A percentile compares a stretch with the other conserved stretches of the same genome.
Conservation (phyloP, 2,329 filamentous ascomycete genomes). For the Pestalotiopsis fici region DNA sequence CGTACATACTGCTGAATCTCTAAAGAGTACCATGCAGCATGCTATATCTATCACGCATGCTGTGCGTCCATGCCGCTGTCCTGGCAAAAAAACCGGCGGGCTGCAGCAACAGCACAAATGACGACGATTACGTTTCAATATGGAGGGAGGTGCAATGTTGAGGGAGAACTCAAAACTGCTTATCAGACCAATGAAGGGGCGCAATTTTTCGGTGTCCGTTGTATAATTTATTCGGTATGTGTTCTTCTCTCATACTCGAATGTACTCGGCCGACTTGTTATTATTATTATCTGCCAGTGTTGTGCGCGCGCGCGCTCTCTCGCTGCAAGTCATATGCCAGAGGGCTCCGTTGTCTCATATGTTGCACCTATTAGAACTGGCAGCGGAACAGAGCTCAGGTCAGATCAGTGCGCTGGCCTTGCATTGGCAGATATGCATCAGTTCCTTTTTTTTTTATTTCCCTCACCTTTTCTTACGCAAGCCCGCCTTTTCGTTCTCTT, state of each 20-base stretch:
- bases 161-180: not conserved
- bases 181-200: not conserved
- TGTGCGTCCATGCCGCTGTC: not conserved
- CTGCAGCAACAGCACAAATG: conserved; percentile 2
- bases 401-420: conserved; percentile 6
- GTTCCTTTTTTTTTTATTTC: not conserved
- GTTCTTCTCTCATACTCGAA: not conserved
- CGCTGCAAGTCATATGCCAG: not conserved
- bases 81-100: conserved; percentile 1
- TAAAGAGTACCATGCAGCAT: not conserved
- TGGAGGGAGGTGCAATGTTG: not conserved
- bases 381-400: not conserved
- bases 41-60: not conserved
- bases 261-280: not conserved
- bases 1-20: not conserved
- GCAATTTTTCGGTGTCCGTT: not conserved
- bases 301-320: not conserved
- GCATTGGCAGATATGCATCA: conserved; percentile 1
- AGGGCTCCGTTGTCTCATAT: not conserved
- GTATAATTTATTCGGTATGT: not conserved
- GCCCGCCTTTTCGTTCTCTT: not conserved
- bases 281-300: not conserved
- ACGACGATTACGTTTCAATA: not conserved
- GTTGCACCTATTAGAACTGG: not conserved
- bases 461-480: not conserved